Evolutionary conservation across 768 basidiomycete species (phyloP), one percentile per base, ranked within the genome.

Genomic region (Hebeloma cylindrosporum): DNA sequence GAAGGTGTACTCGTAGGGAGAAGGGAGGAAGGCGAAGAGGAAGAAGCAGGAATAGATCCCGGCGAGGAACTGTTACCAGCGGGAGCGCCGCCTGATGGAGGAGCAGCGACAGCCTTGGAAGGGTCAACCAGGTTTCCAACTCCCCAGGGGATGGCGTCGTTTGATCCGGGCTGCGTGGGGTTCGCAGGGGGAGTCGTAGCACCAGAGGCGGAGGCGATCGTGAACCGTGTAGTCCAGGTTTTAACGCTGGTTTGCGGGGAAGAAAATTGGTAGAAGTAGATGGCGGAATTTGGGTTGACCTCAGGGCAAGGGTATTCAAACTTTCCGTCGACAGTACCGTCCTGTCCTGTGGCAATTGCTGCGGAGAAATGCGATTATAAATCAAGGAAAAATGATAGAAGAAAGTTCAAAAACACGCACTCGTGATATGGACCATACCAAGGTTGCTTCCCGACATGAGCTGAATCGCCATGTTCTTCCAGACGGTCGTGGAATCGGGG

Each of bases 181-280:
- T 86, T 71, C 13, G 75, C 43, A 0, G 88, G 72, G 3, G 79
- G 55, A 2, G 71, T 71, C 40, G 73, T 67, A 6, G 63, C 50
- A 9, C 78, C 80, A 18, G 61, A 53, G 3, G 73, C 33, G 25
- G 72, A 75, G 3, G 83, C 79, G 57, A 92, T 88, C 26, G 83
- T 69, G 72, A 89, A 91, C 17, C 89, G 84, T 11, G 78, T 80
- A 2, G 87, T 86, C 89, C 89, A 92, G 26, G 67, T 61, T 58
- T 68, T 71, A 37, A 57, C 58, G 27, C 64, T 1, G 0, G 77
- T 58, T 5, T 49, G 56, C 0, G 74, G 65, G 1, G 78, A 63
- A 11, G 77, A 69, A 71, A 86, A 90, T 56, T 89, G 85, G 63
- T 88, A 88, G 70, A 90, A 91, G 69, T 89, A 91, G 52, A 90